phyloP scores from a whole-genome alignment of 768 basidiomycete species.

The Galerina sulciceps region DNA sequence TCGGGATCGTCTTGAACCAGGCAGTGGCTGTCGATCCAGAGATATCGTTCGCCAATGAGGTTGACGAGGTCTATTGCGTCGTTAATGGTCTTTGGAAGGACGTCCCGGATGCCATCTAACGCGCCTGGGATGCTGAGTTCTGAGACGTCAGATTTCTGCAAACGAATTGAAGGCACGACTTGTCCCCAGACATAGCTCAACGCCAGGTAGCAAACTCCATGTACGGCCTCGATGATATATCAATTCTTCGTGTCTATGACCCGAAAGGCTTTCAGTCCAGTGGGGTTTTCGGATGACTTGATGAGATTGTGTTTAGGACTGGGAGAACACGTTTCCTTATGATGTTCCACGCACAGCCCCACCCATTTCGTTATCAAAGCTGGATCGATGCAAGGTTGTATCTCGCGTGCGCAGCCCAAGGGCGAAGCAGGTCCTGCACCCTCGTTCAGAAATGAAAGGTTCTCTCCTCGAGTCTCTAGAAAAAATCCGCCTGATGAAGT shows the following conservation, averaged over 20 bases:
- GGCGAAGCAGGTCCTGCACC: neutral
- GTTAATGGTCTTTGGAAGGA: neutral
- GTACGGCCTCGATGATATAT: neutral
- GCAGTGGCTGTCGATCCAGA: slow-evolving; percentile 9
- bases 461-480: neutral
- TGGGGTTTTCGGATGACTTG: neutral
- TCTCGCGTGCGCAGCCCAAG: neutral
- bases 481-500: neutral
- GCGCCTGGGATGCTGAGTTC: neutral
- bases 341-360: neutral
- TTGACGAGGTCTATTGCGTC: slow-evolving; percentile 1
- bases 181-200: slow-evolving; percentile 6
- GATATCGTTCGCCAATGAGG: slow-evolving; percentile 3
- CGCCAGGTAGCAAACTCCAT: neutral
- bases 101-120: neutral
- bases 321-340: neutral
- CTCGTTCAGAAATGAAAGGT: slow-evolving; percentile 4
- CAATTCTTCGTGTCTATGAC: neutral
- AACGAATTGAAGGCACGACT: neutral
- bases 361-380: slow-evolving; percentile 1
- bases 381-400: neutral
- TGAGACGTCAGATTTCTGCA: neutral
- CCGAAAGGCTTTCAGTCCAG: neutral
- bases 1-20: slow-evolving; percentile 1
- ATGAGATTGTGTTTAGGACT: neutral